phyloP scores from a whole-genome alignment of 208 protist genomes.

The Crithidia expoeki region DNA sequence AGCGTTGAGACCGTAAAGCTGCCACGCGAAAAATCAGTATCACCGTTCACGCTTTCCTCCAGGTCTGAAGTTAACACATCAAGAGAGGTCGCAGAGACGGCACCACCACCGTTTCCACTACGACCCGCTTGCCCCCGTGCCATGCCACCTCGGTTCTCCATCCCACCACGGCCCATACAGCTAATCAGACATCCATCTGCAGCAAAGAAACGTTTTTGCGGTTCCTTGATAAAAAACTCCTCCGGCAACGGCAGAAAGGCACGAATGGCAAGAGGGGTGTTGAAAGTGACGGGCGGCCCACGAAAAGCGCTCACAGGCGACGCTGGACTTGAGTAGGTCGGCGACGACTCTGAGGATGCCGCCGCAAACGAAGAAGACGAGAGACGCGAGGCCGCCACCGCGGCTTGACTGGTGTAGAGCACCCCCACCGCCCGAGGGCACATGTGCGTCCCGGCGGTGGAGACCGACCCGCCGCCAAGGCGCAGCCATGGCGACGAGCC shows the following conservation, averaged over 20 bases:
- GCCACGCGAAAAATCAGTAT: conserved; percentile 5
- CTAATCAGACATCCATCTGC: background rate
- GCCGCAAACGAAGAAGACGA: background rate
- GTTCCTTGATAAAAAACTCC: conserved; percentile 36
- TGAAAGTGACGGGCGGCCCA: conserved; percentile 46
- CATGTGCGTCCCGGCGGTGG: conserved; percentile 27
- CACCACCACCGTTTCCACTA: background rate
- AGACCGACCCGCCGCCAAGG: conserved; percentile 22
- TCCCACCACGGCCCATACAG: background rate
- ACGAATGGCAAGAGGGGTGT: conserved; percentile 67
- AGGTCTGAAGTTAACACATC: background rate
- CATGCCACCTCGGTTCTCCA: background rate
- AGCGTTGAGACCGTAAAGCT: conserved; percentile 9
- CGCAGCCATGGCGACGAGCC: conserved; percentile 48
- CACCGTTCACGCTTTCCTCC: conserved; percentile 9
- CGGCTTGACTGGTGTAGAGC: conserved; percentile 32
- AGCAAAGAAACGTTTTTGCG: background rate
- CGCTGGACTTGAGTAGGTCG: background rate
- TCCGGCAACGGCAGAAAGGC: conserved; percentile 66
- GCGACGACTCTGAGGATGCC: background rate
- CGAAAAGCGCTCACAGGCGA: conserved; percentile 2
- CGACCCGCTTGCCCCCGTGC: background rate
- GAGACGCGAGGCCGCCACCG: conserved; percentile 5
- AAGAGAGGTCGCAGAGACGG: background rate
- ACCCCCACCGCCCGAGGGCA: conserved; percentile 32